Base-by-base conservation (phyloP, 1,284 basidiomycete genomes). In the Vanrija sp. region DNA sequence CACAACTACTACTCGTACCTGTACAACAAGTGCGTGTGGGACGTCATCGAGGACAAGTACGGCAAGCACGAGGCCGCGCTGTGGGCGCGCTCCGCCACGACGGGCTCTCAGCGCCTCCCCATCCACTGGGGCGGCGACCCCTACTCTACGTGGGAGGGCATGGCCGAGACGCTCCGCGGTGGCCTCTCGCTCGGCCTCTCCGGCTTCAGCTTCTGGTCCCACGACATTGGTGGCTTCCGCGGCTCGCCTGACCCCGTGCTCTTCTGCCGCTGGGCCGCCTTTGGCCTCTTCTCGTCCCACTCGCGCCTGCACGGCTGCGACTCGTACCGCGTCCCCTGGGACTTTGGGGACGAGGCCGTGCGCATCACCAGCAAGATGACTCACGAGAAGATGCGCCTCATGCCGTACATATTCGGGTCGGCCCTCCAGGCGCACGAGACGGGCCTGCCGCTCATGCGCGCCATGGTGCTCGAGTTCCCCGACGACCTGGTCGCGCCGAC, bases 141-240 rank as follows among this genome's bases (percentile, higher is more conserved):
- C 70, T 85, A 87, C 68, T 85, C 84, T 14, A 86, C 85, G 0
- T 87, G 82, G 73, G 85, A 86, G 66, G 86, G 85, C 6, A 88
- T 88, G 85, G 83, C 83, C 0, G 85, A 88, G 73, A 82, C 84
- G 0, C 75, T 87, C 39, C 80, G 85, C 6, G 86, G 86, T 7
- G 81, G 81, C 9, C 74, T 88, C 27, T 85, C 83, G 48, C 72
- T 88, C 57, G 84, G 84, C 2, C 60, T 80, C 1, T 87, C 85
- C 18, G 85, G 86, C 3, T 87, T 87, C 64, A 84, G 80, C 3
- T 87, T 83, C 71, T 81, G 84, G 16, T 84, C 84, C 14, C 85
- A 87, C 69, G 85, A 88, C 68, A 87, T 87, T 56, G 85, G 85
- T 27, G 86, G 85, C 0, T 87, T 86, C 63, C 85, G 87, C 77